Base-by-base conservation (phyloP, 169 alveolate genomes). In the Plasmodium adleri region DNA sequence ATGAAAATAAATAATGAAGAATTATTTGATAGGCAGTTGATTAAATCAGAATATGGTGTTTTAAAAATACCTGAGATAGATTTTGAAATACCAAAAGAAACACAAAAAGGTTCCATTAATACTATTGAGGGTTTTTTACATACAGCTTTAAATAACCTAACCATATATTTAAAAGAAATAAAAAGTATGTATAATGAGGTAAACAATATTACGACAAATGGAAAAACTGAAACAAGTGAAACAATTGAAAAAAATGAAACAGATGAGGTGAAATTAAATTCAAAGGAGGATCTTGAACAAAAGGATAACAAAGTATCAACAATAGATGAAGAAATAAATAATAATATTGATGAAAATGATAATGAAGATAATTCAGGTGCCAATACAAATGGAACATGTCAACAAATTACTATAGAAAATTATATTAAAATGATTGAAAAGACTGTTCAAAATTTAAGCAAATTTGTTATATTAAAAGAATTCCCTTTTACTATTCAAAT, bases 31-130 rank as follows among this genome's bases (percentile, higher is more conserved):
- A 93, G 99, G 64, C 97, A 96, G 74, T 94, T 98, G 28, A 98
- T 98, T 3, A 96, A 96, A 74, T 95, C 98, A 58, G 98, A 96
- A 87, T 93, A 88, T 87, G 97, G 98, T 9, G 92, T 96, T 5
- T 89, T 97, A 39, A 94, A 88, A 39, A 91, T 97, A 78, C 98
- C 98, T 3, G 98, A 97, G 68, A 91, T 97, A 56, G 99, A 98
- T 32, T 95, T 98, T 54, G 99, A 98, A 90, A 95, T 98, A 74
- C 99, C 99, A 47, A 92, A 97, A 13, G 92, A 88, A 73, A 95
- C 98, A 0, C 97, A 97, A 90, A 96, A 97, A 90, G 99, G 99
- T 8, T 92, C 96, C 17, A 95, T 98, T 26, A 97, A 97, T 68
- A 98, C 99, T 7, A 88, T 98, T 7, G 96, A 94, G 60, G 96